Evolutionary conservation across 257 asterid genomes (phyloP), one percentile per base, ranked within the genome.

Genomic region (Ilex asprella): DNA sequence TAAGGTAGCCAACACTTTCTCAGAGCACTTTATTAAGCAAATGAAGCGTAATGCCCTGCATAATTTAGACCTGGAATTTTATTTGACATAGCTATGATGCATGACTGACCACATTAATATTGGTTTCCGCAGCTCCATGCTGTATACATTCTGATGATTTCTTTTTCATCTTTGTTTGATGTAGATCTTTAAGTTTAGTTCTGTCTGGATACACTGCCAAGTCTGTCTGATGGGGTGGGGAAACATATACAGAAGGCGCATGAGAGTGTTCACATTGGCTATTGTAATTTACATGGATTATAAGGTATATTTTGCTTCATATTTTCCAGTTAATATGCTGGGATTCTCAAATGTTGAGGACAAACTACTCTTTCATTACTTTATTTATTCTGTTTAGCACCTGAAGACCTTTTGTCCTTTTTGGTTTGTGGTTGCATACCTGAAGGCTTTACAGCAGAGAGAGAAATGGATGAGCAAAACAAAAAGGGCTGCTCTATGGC

Each of bases 201-300:
- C 35, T 63, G 70, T 70, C 41, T 44, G 62, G 66, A 60, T 59
- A 51, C 58, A 47, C 50, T 59, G 61, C 63, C 68, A 70, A 64
- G 64, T 74, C 67, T 58, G 61, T 76, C 57, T 62, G 43, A 88
- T 88, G 98, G 97, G 95, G 66, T 81, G 87, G 95, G 95, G 93
- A 77, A 88, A 73, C 79, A 88, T 91, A 73, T 88, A 77, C 73
- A 80, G 60, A 84, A 82, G 98, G 76, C 96, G 97, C 52, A 46
- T 89, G 80, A 84, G 81, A 76, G 95, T 91, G 69, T 91, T 88
- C 75, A 56, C 95, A 2, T 73, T 91, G 73, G 93, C 98, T 31
- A 47, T 91, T 75, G 68, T 88, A 31, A 83, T 91, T 65, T 91
- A 91, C 84, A 67, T 88, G 73, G 98, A 91, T 74, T 91, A 91